Base-by-base conservation (phyloP, 2,329 filamentous ascomycete species). In the Lachnellula hyalina region DNA sequence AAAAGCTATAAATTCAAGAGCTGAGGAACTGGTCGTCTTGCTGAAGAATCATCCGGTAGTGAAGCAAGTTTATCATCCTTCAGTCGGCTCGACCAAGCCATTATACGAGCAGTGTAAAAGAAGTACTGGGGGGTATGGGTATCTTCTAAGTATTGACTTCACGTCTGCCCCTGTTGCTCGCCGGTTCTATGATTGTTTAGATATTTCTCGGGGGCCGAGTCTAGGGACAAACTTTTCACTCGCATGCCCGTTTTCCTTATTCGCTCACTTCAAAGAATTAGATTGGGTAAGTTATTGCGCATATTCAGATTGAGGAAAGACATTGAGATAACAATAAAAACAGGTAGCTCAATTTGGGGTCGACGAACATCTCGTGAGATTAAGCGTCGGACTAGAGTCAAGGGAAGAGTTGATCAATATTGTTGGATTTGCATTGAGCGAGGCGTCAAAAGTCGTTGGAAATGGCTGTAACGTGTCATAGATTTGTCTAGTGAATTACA, bases 1-100 rank as follows among this genome's bases (percentile, higher is more conserved):
- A 56, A 84, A 87, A 58, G 82, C 89, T 51, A 87, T 93, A 66
- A 96, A 96, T 67, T 70, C 73, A 49, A 96, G 93, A 65, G 86
- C 91, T 12, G 89, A 95, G 71, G 81, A 83, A 53, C 85, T 96
- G 57, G 90, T 85, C 61, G 80, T 86, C 21, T 77, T 90, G 32
- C 74, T 96, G 34, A 76, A 73, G 14, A 56, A 71, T 74, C 50
- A 58, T 36, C 40, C 42, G 7, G 23, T n/a, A 2, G 47, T 58
- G 4, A 14, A 46, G 7, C 25, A 42, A 49, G 45, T 59, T 11
- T 46, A 49, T 36, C 49, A 59, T 36, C 57, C 57, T 17, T 42
- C 36, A 15, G 11, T 48, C 1, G 36, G 46, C 7, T 2, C 42
- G 47, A 51, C 50, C 1, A 15, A 21, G n/a, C 47, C 34, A 4